Base-by-base conservation (phyloP, 2,329 filamentous ascomycete genomes). In the Aspergillus neoniger region DNA sequence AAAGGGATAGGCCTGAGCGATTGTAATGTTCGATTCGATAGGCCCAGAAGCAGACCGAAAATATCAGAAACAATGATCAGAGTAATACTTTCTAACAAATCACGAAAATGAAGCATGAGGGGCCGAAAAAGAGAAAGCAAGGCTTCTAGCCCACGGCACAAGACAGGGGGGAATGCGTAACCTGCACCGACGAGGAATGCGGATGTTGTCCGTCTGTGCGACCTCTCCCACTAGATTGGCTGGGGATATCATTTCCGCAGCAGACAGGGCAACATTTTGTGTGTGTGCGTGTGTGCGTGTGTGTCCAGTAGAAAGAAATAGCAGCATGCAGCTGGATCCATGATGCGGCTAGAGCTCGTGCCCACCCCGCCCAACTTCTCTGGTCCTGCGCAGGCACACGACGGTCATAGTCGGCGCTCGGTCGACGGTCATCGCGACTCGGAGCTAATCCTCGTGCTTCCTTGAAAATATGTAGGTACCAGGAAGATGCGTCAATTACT, bases 121-220 rank as follows among this genome's bases (percentile, higher is more conserved):
- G 32, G n/a, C 23, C 3, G 9, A 17, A 49, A 49, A 49, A 14
- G 44, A 19, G 15, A 23, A 21, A 14, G 4, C 12, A 25, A 10
- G 8, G 15, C 47, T n/a, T 23, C 47, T 49, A 25, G 23, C 47
- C 44, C 25, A 28, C 47, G 47, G 47, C 23, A 25, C 23, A 49
- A 17, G 12, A 38, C 28, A 38, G 28, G 52, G 23, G 53, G 25
- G 47, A 36, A 30, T 55, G 53, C 53, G 39, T 28, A 55, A 43
- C 51, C 51, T 47, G 53, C 39, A 17, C 41, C 23, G 41, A 36
- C 53, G 53, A 47, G 53, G 43, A 21, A 19, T 39, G 23, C 53
- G 53, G 53, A 55, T 55, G 30, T 44, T 21, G 39, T 44, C 53
- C 53, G 53, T 55, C 53, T 30, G 53, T 47, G 39, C 25, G 41